Evolutionary conservation across 345 rosid species (phyloP), one percentile per base, ranked within the genome.

Genomic region (Citrus inodora): DNA sequence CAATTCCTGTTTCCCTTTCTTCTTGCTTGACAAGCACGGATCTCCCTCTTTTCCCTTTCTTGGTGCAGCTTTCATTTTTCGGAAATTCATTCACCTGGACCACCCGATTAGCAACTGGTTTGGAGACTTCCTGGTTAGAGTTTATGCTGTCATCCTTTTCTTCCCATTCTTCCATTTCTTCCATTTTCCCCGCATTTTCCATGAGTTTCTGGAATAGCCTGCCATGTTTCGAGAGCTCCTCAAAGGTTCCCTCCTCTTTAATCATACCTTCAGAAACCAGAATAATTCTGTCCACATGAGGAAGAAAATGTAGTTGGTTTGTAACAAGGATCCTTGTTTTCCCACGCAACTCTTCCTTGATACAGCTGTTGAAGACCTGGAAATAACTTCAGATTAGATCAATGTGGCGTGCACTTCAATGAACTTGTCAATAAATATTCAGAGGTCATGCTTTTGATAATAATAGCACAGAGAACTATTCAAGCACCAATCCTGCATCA

Each of bases 101-200:
- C 9, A 27, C 80, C 59, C 81, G 82, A 76, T 85, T 90, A 72
- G 82, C 80, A 78, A 78, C 73, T 51, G 75, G 79, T 82, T 86
- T 89, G 68, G 87, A 82, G 67, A 61, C 77, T 80, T 82, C 79
- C 71, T 74, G 76, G 56, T 84, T 86, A 21, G n/a, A 22, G 51
- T 46, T 74, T 73, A 81, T 63, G 10, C 28, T 35, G 25, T 38
- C 71, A 78, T 86, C 87, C 70, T 62, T 83, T 42, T 69, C 82
- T 74, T 83, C 80, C 40, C 46, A 69, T 32, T 83, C 85, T 58
- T 78, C 84, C 79, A 87, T 81, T 75, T 88, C 90, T 80, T 90
- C 98, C 93, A 94, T 92, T 87, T 96, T 94, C 24, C 99, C 98
- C 19, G 97, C 98, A 85, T 94, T 96, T 85, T 92, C 96, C 98